Evolutionary conservation across 768 basidiomycete genomes (phyloP).

Genomic region (Candolleomyces eurysporus): DNA sequence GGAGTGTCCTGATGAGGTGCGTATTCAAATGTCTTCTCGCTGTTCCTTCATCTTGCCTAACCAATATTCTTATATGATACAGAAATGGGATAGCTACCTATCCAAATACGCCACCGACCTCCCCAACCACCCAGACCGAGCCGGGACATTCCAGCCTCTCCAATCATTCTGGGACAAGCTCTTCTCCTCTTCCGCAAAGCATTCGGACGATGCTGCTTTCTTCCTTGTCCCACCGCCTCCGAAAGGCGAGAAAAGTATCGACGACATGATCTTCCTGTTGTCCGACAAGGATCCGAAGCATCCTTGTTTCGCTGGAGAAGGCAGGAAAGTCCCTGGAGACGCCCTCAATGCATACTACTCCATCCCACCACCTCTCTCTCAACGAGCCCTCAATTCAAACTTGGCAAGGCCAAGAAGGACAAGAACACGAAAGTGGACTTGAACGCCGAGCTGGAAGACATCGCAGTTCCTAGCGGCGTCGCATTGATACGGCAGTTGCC

Average conservation of each 20-base stretch:
- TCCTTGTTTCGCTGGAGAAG: background rate
- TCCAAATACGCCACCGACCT: conserved; percentile 54
- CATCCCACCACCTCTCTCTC: background rate
- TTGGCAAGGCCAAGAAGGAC: background rate
- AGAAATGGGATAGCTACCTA: conserved; percentile 74
- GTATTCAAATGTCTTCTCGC: too few relatives aligned
- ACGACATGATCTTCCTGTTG: conserved; percentile 9
- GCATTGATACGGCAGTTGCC: too few relatives aligned
- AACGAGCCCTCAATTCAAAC: background rate
- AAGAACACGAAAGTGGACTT: background rate
- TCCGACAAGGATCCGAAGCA: conserved; percentile 16
- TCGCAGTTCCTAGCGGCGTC: conserved; percentile 8
- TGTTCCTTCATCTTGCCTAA: too few relatives aligned
- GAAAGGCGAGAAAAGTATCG: conserved; percentile 17
- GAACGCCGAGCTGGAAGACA: conserved; percentile 6
- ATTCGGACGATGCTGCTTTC: conserved; percentile 6
- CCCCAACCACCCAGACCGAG: conserved; percentile 51
- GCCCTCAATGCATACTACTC: conserved; percentile 7
- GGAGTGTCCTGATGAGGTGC: conserved; percentile 68
- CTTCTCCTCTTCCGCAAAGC: conserved; percentile 23
- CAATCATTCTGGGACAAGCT: conserved; percentile 52
- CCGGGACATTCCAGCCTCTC: conserved; percentile 56
- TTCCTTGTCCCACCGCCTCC: conserved; percentile 2
- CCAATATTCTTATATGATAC: too few relatives aligned
- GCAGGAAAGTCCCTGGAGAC: background rate